These are phyloP conservation scores for Chamaecrista fasciculata DNA, from an alignment of 306 rosid species.

Conservation along the genomic window DNA sequence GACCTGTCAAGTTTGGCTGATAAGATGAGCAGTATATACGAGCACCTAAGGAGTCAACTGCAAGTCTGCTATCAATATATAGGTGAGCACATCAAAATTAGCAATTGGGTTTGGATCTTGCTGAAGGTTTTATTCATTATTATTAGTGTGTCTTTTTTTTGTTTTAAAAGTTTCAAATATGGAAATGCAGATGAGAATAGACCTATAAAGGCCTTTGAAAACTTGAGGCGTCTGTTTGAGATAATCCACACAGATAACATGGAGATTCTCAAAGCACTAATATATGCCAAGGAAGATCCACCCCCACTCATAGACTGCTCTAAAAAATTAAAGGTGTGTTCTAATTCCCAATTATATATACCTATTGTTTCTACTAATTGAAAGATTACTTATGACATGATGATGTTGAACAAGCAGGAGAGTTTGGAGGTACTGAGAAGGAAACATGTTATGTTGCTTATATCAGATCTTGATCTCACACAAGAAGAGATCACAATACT, in stretches of 20 bases:
- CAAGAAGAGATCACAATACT: constrained; percentile 20
- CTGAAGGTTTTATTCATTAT: no score
- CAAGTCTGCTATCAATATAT: constrained; percentile 37
- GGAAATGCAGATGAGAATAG: constrained; percentile 24
- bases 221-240: neutral
- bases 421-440: neutral
- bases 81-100: constrained; percentile 33
- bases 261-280: constrained; percentile 10
- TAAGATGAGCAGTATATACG: constrained; percentile 43
- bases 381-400: no score
- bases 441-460: no score
- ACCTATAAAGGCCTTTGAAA: neutral
- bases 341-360: neutral
- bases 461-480: constrained; percentile 26
- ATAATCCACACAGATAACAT: constrained; percentile 9
- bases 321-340: constrained; percentile 15
- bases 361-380: neutral
- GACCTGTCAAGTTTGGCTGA: constrained; percentile 57
- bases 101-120: neutral
- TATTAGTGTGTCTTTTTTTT: no score
- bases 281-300: constrained; percentile 17
- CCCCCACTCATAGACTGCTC: constrained; percentile 5
- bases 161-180: no score
- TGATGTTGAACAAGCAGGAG: constrained; percentile 17
- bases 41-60: constrained; percentile 45